Percentiles rank a stretch among this genome's conserved stretches.
phyloP scores from a whole-genome alignment of 2,329 filamentous ascomycete genomes.

The Hypoxylon sp. region DNA sequence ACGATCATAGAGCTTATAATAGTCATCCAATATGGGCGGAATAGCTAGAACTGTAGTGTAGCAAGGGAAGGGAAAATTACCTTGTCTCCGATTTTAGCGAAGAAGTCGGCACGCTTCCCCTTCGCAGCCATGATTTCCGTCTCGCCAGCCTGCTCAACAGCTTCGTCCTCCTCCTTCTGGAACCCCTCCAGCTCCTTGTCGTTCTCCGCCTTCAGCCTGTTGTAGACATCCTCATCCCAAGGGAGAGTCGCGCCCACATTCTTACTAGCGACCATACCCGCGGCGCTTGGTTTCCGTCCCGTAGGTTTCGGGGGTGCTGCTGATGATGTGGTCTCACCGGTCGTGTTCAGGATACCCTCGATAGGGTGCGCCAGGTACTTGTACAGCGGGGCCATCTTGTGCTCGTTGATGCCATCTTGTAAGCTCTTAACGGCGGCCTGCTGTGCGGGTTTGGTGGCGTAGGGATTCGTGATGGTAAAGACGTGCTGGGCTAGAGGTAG shows the following conservation, averaged over 20 bases:
- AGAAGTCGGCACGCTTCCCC: constrained; percentile 96
- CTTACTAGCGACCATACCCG: constrained; percentile 81
- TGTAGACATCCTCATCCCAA: constrained; percentile 93
- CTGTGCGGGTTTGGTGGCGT: constrained; percentile 74
- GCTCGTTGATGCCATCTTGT: constrained; percentile 83
- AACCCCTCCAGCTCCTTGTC: constrained; percentile 80
- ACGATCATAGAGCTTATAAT: not conserved
- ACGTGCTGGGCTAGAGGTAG: constrained; percentile 86
- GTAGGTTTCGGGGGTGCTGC: constrained; percentile 66
- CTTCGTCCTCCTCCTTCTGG: constrained; percentile 92
- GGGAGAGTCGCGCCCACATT: constrained; percentile 76
- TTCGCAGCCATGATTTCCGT: constrained; percentile 93
- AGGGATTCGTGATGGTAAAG: constrained; percentile 86
- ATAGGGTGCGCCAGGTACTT: constrained; percentile 84
- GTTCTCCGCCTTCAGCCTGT: constrained; percentile 80
- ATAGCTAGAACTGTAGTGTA: not conserved
- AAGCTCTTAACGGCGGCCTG: constrained; percentile 78
- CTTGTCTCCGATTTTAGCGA: constrained; percentile 96
- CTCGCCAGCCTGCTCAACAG: constrained; percentile 94
- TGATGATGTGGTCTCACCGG: constrained; percentile 72
- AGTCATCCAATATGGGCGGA: not conserved
- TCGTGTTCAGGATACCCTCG: constrained; percentile 83
- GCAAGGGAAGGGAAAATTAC: constrained; percentile 60
- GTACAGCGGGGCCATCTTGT: constrained; percentile 91
- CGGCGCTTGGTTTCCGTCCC: constrained; percentile 76